These are phyloP conservation scores for Paraleonurus japonicus DNA, from an alignment of 257 asterid genomes.

Conservation along the genomic window DNA sequence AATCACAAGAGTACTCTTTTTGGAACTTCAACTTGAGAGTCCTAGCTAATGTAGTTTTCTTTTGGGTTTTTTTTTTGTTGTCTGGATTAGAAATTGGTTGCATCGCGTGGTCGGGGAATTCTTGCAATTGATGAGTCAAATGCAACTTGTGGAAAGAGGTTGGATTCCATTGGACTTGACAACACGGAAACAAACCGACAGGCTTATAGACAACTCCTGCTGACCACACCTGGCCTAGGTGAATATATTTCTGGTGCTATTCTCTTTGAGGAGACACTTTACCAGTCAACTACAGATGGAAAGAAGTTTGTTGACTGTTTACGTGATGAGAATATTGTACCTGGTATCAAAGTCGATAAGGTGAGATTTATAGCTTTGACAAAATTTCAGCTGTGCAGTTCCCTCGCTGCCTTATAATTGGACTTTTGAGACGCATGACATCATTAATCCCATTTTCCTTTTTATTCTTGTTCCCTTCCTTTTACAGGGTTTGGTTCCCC, in stretches of 20 bases:
- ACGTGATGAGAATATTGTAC: slow-evolving; percentile 69
- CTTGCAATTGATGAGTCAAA: slow-evolving; percentile 96
- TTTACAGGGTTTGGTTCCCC: slow-evolving; percentile 90
- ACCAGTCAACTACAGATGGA: slow-evolving; percentile 89
- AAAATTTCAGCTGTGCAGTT: not conserved
- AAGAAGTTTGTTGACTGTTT: slow-evolving; percentile 84
- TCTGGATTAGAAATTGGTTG: slow-evolving; percentile 66
- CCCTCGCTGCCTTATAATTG: not conserved
- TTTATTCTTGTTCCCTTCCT: slow-evolving; percentile 57
- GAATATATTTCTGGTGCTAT: slow-evolving; percentile 88
- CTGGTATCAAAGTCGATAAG: slow-evolving; percentile 97
- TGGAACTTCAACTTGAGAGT: not conserved
- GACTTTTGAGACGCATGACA: not conserved
- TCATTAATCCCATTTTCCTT: slow-evolving; percentile 19
- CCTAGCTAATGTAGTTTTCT: slow-evolving; percentile 18
- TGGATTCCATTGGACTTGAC: slow-evolving; percentile 90
- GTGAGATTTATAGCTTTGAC: slow-evolving; percentile 32
- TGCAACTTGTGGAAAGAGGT: slow-evolving; percentile 88
- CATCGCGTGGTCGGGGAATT: slow-evolving; percentile 92
- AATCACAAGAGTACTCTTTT: not conserved
- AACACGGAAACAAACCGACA: slow-evolving; percentile 86
- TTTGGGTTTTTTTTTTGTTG: slow-evolving; percentile 7
- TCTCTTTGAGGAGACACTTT: slow-evolving; percentile 90
- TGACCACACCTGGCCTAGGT: slow-evolving; percentile 93
- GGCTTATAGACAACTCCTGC: slow-evolving; percentile 85